Evolutionary conservation across 495 filamentous ascomycete species (phyloP).

Genomic region (Penicillium tannophilum): DNA sequence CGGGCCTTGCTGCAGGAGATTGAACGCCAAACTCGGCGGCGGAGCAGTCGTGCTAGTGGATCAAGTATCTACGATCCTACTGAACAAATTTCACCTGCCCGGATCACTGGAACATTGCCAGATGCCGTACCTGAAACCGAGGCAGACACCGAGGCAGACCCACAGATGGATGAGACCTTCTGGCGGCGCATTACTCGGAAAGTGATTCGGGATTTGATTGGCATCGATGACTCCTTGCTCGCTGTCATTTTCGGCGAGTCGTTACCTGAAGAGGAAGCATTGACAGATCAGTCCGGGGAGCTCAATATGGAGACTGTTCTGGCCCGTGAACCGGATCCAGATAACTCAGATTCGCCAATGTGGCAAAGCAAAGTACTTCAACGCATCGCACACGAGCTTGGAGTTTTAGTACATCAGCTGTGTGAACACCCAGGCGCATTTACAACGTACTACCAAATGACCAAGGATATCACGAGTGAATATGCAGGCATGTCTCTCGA

Average conservation of each 20-base stretch:
- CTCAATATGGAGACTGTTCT: conserved; percentile 37
- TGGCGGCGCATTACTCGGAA: conserved; percentile 82
- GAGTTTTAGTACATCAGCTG: conserved; percentile 77
- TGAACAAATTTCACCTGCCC: conserved; percentile 20
- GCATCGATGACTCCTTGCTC: conserved; percentile 83
- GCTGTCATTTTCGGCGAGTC: conserved; percentile 86
- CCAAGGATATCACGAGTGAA: conserved; percentile 42
- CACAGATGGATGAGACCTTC: conserved; percentile 59
- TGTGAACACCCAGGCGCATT: conserved; percentile 82
- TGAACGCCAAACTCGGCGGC: conserved; percentile 75
- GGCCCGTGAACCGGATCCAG: conserved; percentile 37
- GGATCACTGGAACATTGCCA: conserved; percentile 26
- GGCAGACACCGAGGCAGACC: conserved; percentile 20
- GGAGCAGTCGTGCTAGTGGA: conserved; percentile 34
- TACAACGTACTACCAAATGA: conserved; percentile 63
- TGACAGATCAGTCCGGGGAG: conserved; percentile 4
- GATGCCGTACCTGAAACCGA: conserved; percentile 23
- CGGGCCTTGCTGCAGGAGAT: conserved; percentile 83
- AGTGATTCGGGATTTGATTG: conserved; percentile 86
- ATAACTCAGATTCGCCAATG: conserved; percentile 46
- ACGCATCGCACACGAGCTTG: conserved; percentile 83
- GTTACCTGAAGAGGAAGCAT: conserved; percentile 48
- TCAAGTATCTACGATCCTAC: conserved; percentile 33
- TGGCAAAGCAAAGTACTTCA: conserved; percentile 83
- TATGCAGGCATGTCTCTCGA: conserved; percentile 57